A percentile compares a stretch with the other conserved stretches of the same genome.
Conservation (phyloP, 1,284 basidiomycete genomes). For the Sparassis latifolia region DNA sequence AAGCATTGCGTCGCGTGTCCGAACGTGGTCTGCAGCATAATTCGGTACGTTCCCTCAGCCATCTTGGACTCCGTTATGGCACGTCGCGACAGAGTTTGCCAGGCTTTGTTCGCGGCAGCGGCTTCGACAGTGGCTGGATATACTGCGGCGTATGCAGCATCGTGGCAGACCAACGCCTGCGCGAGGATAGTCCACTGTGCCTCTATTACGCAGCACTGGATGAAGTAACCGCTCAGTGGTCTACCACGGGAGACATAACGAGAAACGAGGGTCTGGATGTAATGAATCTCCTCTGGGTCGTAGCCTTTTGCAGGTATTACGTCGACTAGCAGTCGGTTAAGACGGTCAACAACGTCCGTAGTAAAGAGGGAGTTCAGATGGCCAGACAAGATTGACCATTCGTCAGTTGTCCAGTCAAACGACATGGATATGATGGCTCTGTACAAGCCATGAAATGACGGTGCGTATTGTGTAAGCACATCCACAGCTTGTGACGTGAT, state of each 20-base stretch:
- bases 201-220: slow-evolving; percentile 81
- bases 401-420: slow-evolving; percentile 65
- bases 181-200: slow-evolving; percentile 80
- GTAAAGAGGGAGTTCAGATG: slow-evolving; percentile 54
- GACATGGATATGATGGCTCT: slow-evolving; percentile 76
- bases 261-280: slow-evolving; percentile 67
- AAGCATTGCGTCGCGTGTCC: slow-evolving; percentile 66
- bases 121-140: slow-evolving; percentile 51
- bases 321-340: slow-evolving; percentile 62
- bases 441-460: slow-evolving; percentile 83
- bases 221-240: slow-evolving; percentile 83
- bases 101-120: slow-evolving; percentile 75
- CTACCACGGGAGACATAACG: slow-evolving; percentile 72
- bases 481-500: slow-evolving; percentile 45
- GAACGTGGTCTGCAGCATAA: slow-evolving; percentile 42
- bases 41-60: slow-evolving; percentile 34
- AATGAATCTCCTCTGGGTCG: slow-evolving; percentile 45
- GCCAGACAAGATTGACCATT: slow-evolving; percentile 58
- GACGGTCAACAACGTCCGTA: slow-evolving; percentile 52
- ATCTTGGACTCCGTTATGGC: slow-evolving; percentile 36
- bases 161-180: slow-evolving; percentile 57
- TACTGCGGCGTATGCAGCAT: slow-evolving; percentile 18
- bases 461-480: slow-evolving; percentile 70
- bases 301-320: slow-evolving; percentile 50
- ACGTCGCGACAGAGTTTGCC: slow-evolving; percentile 59